Evolutionary conservation across 805 yeast species (phyloP), one percentile per base, ranked within the genome.

Genomic region (Ogataea dorogensis): DNA sequence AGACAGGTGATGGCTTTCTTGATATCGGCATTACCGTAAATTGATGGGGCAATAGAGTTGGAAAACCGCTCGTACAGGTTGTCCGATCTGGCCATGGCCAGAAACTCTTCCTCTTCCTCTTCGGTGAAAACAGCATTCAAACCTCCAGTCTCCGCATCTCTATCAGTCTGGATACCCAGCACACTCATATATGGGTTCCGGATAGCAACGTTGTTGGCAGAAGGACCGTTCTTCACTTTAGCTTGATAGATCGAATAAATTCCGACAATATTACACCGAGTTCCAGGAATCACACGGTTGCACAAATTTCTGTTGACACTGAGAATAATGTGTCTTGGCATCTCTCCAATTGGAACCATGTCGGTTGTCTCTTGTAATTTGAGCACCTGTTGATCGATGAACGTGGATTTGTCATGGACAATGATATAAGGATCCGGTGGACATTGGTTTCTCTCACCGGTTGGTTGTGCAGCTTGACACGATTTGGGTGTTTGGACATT

Each of bases 291-390:
- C 19, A 93, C 88, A 45, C 75, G 79, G 64, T 93, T 93, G 17
- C 96, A 83, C 56, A 93, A 67, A 51, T 85, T 86, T 43, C 98
- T 74, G 59, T 93, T 98, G 21, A 87, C 86, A 27, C 93, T 84
- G 46, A 93, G 70, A 40, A 86, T 56, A 25, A 93, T 81, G 54
- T 93, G 95, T 50, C 99, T 77, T 7, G 99, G 99, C 87, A 93
- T 82, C 65, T 93, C 99, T 49, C 99, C 98, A 18, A 93, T 95
- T 1, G 98, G 99, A 2, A 93, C 97, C 81, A 86, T 86, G 59
- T 93, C 99, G 9, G 98, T 97, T n/a, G 93, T 73, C 59, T 93
- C 98, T 61, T 93, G 99, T 38, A 93, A 70, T 60, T 93, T 93
- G 53, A 93, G 71, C 19, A 83, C 79, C 63, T 93, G 99, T 59